Evolutionary conservation across 805 yeast genomes (phyloP).

Genomic region (Wickerhamomyces rabaulensis): DNA sequence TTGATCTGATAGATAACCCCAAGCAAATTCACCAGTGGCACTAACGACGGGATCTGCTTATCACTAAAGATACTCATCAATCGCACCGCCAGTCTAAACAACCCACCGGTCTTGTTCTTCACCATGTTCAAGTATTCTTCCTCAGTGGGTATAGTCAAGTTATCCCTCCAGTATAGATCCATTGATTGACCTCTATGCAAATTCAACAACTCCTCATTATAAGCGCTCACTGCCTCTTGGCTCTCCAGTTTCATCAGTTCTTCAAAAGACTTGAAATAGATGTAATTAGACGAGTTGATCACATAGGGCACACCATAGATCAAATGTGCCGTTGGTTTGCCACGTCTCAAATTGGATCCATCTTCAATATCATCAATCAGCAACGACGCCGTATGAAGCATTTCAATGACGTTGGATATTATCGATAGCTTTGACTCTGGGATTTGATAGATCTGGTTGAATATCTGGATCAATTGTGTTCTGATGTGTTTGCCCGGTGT

Average conservation of each 20-base stretch:
- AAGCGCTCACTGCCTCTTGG: conserved; percentile 33
- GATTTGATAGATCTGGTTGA: conserved; percentile 46
- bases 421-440: conserved; percentile 31
- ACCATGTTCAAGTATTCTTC: conserved; percentile 74
- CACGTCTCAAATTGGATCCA: conserved; percentile 63
- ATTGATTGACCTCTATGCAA: conserved; percentile 88
- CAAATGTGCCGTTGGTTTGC: conserved; percentile 72
- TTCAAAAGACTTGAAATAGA: conserved; percentile 70
- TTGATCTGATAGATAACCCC: conserved; percentile 82
- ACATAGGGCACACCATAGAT: conserved; percentile 76
- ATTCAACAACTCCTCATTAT: conserved; percentile 70
- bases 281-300: conserved; percentile 76
- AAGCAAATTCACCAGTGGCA: conserved; percentile 65
- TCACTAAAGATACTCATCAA: conserved; percentile 43
- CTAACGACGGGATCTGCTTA: conserved; percentile 26
- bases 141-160: conserved; percentile 50
- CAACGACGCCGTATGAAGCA: conserved; percentile 61
- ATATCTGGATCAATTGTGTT: conserved; percentile 39
- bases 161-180: conserved; percentile 86
- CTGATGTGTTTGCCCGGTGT: conserved; percentile 23
- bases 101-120: conserved; percentile 83
- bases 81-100: conserved; percentile 69
- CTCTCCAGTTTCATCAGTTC: conserved; percentile 33
- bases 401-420: conserved; percentile 47
- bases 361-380: conserved; percentile 90